Percentiles rank a stretch among this genome's conserved stretches.
phyloP scores from a whole-genome alignment of 495 filamentous ascomycete species.

The Lichina pygmaea region DNA sequence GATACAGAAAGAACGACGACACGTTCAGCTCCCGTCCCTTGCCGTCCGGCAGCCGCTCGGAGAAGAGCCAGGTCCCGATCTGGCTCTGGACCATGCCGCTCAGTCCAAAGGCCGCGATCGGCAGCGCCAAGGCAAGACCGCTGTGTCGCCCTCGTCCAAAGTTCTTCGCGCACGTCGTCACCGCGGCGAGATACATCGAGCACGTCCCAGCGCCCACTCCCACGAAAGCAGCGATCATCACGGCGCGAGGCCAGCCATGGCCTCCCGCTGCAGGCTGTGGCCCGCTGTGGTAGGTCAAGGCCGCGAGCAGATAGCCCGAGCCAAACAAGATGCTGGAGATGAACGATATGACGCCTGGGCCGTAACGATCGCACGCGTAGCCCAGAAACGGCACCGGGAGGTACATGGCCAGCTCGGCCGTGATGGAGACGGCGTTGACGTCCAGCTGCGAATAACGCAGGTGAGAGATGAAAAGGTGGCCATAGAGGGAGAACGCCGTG shows the following conservation, averaged over 20 bases:
- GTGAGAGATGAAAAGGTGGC: conserved; percentile 55
- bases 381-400: conserved; percentile 71
- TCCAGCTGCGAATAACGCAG: conserved; percentile 71
- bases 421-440: conserved; percentile 69
- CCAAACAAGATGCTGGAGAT: conserved; percentile 51
- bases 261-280: conserved; percentile 26
- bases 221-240: conserved; percentile 69
- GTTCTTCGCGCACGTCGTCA: conserved; percentile 93
- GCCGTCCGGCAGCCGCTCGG: conserved; percentile 30
- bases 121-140: conserved; percentile 66
- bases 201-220: conserved; percentile 58
- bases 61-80: conserved; percentile 53
- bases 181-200: conserved; percentile 60
- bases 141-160: conserved; percentile 72
- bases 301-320: conserved; percentile 57
- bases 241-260: conserved; percentile 41
- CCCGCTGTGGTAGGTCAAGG: conserved; percentile 43
- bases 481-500: conserved; percentile 76
- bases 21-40: conserved; percentile 59
- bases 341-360: conserved; percentile 45
- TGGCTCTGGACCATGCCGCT: conserved; percentile 92
- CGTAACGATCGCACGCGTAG: conserved; percentile 68
- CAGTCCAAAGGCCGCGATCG: conserved; percentile 77
- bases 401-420: conserved; percentile 68
- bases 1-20: conserved; percentile 60